A percentile compares a stretch with the other conserved stretches of the same genome.
Evolutionary conservation across 2,329 filamentous ascomycete genomes (phyloP).

Genomic region (Akanthomyces dipterigenus): DNA sequence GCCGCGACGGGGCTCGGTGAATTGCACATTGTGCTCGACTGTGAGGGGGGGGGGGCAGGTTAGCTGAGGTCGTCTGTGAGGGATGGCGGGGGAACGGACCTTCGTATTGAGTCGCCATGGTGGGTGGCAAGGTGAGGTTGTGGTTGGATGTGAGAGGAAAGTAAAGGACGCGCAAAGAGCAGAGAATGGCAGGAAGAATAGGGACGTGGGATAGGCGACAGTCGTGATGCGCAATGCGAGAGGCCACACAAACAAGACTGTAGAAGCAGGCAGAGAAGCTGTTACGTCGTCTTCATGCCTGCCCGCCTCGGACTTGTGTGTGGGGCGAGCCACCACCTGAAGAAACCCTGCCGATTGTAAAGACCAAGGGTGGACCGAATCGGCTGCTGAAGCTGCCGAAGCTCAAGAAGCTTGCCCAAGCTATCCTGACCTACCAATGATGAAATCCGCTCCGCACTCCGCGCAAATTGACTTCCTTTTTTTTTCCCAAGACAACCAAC

Average conservation of each 20-base stretch:
- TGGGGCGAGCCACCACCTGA: neutral
- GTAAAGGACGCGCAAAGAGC: no score
- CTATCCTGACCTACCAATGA: neutral
- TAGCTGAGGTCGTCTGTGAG: no score
- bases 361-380: neutral
- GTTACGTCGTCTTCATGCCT: conserved; percentile 6
- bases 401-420: neutral
- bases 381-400: conserved; percentile 3
- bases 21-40: conserved; percentile 61
- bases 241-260: neutral
- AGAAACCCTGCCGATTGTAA: neutral
- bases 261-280: conserved; percentile 11
- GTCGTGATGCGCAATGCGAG: conserved; percentile 4
- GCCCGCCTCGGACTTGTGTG: neutral
- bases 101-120: conserved; percentile 54
- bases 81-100: conserved; percentile 26
- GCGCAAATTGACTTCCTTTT: neutral
- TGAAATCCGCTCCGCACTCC: conserved; percentile 10
- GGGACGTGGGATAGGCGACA: neutral
- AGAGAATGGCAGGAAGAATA: neutral
- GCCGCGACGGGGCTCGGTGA: conserved; percentile 30
- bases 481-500: neutral
- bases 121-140: neutral
- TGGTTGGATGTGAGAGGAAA: neutral
- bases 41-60: neutral